phyloP scores from a whole-genome alignment of 2,329 filamentous ascomycete species.

The Blastomyces parvus region DNA sequence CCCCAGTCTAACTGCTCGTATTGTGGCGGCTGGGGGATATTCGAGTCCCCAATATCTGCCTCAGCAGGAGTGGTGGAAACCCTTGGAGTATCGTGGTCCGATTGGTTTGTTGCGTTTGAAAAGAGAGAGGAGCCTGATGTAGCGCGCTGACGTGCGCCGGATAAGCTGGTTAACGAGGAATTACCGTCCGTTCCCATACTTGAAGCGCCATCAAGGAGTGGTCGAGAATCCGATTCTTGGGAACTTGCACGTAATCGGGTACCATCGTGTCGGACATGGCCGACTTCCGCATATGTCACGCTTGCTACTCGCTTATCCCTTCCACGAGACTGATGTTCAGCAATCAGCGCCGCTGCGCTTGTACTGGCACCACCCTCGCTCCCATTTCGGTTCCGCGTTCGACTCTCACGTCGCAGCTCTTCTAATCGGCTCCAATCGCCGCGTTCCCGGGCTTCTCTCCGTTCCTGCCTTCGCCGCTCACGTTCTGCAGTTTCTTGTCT shows the following conservation, averaged over 20 bases:
- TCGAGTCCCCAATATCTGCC: slow-evolving; percentile 28
- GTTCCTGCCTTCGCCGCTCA: slow-evolving; percentile 60
- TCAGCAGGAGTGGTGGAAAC: slow-evolving; percentile 17
- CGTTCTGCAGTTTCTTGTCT: slow-evolving; percentile 66
- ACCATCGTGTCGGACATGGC: slow-evolving; percentile 42
- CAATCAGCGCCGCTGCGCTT: slow-evolving; percentile 31
- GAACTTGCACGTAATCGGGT: slow-evolving; percentile 40
- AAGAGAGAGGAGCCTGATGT: slow-evolving; percentile 29
- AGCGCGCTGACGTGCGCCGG: slow-evolving; percentile 23
- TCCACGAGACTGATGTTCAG: slow-evolving; percentile 37
- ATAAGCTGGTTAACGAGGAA: slow-evolving; percentile 20
- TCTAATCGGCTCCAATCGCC: slow-evolving; percentile 63
- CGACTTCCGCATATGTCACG: slow-evolving; percentile 40
- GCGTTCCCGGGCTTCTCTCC: slow-evolving; percentile 61
- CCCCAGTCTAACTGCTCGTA: slow-evolving; percentile 37
- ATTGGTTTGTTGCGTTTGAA: slow-evolving; percentile 23
- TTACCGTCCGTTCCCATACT: slow-evolving; percentile 24
- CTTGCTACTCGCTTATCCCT: slow-evolving; percentile 39
- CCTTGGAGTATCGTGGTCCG: slow-evolving; percentile 17
- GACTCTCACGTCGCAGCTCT: slow-evolving; percentile 48
- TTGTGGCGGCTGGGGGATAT: slow-evolving; percentile 32
- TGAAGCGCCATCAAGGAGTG: slow-evolving; percentile 33
- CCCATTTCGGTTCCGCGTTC: slow-evolving; percentile 41
- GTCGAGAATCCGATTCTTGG: slow-evolving; percentile 39
- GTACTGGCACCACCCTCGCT: slow-evolving; percentile 23